Evolutionary conservation across 768 basidiomycete genomes (phyloP).

Genomic region (Hygrocybe punicea): DNA sequence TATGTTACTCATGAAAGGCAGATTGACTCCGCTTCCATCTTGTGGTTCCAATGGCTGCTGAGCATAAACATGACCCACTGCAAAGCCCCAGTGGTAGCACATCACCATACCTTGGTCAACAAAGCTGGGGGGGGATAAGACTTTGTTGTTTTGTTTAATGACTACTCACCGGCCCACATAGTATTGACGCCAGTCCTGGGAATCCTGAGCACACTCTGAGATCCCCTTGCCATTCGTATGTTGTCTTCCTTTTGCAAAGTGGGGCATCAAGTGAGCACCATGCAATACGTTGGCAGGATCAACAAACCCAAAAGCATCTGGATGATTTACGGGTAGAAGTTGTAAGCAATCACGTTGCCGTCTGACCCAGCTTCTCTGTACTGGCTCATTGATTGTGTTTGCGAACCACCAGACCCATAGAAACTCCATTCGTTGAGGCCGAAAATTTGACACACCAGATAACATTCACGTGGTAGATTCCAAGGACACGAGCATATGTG

Average conservation of each 20-base stretch:
- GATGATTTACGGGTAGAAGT: conserved; percentile 18
- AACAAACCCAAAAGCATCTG: conserved; percentile 34
- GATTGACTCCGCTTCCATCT: not conserved
- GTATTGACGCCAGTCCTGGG: conserved; percentile 14
- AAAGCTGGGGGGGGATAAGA: conserved; percentile 9
- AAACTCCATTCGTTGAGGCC: conserved; percentile 21
- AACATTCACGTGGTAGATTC: conserved; percentile 28
- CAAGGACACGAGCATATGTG: conserved; percentile 15
- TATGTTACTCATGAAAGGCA: not conserved
- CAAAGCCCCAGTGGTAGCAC: conserved; percentile 20
- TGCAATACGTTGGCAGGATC: conserved; percentile 32
- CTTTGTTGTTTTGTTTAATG: not conserved
- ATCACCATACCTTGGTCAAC: conserved; percentile 19
- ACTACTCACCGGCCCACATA: conserved; percentile 39
- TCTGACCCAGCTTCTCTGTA: not conserved
- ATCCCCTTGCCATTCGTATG: not conserved
- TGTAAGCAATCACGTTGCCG: conserved; percentile 16
- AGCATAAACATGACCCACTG: conserved; percentile 9
- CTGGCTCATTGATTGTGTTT: conserved; percentile 6
- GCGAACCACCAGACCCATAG: conserved; percentile 36
- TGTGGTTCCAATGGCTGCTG: not conserved
- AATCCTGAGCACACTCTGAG: not conserved
- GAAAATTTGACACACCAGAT: not conserved
- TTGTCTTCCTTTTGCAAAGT: conserved; percentile 20
- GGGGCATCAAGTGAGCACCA: conserved; percentile 33